Conservation (phyloP, 495 filamentous ascomycete genomes). For the Coniosporium apollinis region DNA sequence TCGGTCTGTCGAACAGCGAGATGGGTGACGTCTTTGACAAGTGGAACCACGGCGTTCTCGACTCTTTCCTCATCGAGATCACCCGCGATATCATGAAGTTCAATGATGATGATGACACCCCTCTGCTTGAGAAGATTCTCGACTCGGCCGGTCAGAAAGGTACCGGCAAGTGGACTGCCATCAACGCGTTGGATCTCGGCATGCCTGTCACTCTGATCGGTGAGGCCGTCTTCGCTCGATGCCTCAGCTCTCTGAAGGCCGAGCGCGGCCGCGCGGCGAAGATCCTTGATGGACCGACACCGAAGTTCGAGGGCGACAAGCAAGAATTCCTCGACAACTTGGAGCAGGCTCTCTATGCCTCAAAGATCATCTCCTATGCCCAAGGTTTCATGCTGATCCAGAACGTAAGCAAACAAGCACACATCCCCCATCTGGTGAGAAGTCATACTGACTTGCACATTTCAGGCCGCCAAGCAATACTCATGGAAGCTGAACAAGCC, state of each 20-base stretch:
- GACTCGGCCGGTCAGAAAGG: slow-evolving; percentile 99
- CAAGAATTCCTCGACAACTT: slow-evolving; percentile 87
- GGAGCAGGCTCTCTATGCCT: slow-evolving; percentile 96
- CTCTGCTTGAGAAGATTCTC: slow-evolving; percentile 95
- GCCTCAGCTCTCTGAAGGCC: slow-evolving; percentile 81
- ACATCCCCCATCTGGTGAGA: too few species aligned
- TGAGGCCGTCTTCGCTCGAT: slow-evolving; percentile 89
- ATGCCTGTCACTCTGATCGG: slow-evolving; percentile 98
- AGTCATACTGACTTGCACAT: slow-evolving; percentile 1
- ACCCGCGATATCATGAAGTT: slow-evolving; percentile 94
- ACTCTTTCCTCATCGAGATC: slow-evolving; percentile 99
- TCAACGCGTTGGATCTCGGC: slow-evolving; percentile 94
- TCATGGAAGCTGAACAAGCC: slow-evolving; percentile 98
- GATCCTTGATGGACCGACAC: slow-evolving; percentile 60
- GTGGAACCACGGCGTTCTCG: slow-evolving; percentile 97
- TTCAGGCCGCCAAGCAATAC: slow-evolving; percentile 83
- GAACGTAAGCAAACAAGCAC: slow-evolving; percentile 44
- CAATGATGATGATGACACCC: slow-evolving; percentile 80
- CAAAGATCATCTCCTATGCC: slow-evolving; percentile 98
- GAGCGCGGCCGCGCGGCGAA: slow-evolving; percentile 75
- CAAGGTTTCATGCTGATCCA: slow-evolving; percentile 99
- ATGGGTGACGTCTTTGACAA: slow-evolving; percentile 85
- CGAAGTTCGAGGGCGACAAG: slow-evolving; percentile 75
- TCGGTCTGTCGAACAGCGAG: slow-evolving; percentile 70
- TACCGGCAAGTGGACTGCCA: slow-evolving; percentile 98